Evolutionary conservation across 2,329 filamentous ascomycete genomes (phyloP), one percentile per base, ranked within the genome.

Genomic region (Allantophomopsis cytisporea): DNA sequence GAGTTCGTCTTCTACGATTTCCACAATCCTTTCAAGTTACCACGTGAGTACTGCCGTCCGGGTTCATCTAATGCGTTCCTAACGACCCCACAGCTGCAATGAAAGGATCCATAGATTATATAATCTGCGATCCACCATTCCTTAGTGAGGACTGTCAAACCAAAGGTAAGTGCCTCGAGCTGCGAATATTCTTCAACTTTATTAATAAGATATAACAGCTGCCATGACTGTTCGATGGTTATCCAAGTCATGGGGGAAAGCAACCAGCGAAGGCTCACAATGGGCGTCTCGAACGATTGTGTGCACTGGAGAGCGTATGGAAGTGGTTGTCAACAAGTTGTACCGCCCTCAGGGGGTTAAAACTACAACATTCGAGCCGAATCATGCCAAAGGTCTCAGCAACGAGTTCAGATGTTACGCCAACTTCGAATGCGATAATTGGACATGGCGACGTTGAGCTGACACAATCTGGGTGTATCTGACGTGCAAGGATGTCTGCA

Each of bases 391-490:
- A 45, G 80, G 80, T 0, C 60, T 91, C 43, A 83, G 80, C 57
- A 91, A 91, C 52, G 81, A 86, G 58, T 91, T 87, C 54, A 71
- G 73, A 52, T 87, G 80, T 57, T 89, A 85, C 52, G 74, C 83
- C 17, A 88, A 84, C 53, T 88, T 84, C 52, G 78, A 84, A 55
- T 73, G 76, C 49, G 60, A 60, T 6, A 57, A 56, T 4, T 74
- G 72, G 68, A 59, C 54, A 34, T 71, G 54, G 49, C 23, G 23
- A 4, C 23, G 10, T 6, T 28, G 23, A 28, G 3, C 3, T 28
- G 23, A 10, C 11, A 5, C 5, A 5, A 28, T 28, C 11, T n/a
- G 23, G 8, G 10, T 8, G 10, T 28, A 12, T 28, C 23, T 28
- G 11, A 10, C 23, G 3, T 3, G 23, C 23, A 28, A 28, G 23